phyloP scores from a whole-genome alignment of 2,329 filamentous ascomycete genomes.

The Aspergillus fijiensis region DNA sequence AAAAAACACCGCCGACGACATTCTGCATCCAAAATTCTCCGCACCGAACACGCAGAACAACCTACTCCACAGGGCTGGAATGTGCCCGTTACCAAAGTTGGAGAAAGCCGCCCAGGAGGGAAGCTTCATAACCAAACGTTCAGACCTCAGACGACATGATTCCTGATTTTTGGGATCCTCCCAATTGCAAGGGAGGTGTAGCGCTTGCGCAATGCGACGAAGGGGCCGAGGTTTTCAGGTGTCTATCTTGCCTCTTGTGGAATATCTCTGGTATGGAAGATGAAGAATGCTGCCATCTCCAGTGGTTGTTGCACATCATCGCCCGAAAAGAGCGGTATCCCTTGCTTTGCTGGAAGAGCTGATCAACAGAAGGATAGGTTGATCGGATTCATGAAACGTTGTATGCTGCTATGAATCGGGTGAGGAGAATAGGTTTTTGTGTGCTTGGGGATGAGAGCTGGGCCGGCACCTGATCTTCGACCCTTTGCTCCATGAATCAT shows the following conservation, averaged over 20 bases:
- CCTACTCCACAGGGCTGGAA: constrained; percentile 5
- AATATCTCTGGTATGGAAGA: constrained; percentile 1
- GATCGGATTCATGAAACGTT: neutral
- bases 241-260: constrained; percentile 7
- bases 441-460: neutral
- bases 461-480: neutral
- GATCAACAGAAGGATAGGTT: neutral
- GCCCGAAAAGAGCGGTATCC: constrained; percentile 4
- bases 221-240: neutral
- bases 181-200: constrained; percentile 4
- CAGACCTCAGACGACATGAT: neutral
- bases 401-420: neutral
- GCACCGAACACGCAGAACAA: neutral
- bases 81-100: neutral
- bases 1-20: neutral
- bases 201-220: constrained; percentile 5
- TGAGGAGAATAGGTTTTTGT: neutral
- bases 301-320: neutral
- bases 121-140: neutral
- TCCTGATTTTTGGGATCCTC: neutral
- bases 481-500: neutral
- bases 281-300: constrained; percentile 4
- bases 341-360: neutral
- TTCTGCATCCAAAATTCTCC: constrained; percentile 6
- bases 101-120: neutral